Base-by-base conservation (phyloP, 352 stramenopile species). In the Globisporangium cylindrosporum region DNA sequence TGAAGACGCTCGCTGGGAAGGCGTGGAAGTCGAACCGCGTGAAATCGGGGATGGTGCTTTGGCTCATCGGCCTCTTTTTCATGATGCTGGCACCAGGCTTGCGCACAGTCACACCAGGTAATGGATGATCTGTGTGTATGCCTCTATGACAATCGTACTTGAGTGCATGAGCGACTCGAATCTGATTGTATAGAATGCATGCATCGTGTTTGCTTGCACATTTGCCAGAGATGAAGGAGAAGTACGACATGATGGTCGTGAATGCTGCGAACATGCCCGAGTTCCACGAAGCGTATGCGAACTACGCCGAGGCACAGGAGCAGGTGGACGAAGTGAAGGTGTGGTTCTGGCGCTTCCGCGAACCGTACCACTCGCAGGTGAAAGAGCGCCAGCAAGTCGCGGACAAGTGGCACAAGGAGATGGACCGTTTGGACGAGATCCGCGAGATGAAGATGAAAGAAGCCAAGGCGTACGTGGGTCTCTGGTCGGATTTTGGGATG, bases 331-430 rank as follows among this genome's bases (percentile, higher is more conserved):
- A 92, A 48, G 84, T 82, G 46, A 93, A 93, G 67, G 88, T 94
- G 20, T 96, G 86, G 86, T 94, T 96, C 73, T 94, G 86, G 86
- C 84, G 86, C 9, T 88, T 93, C 65, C 84, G 88, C 18, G 86
- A 93, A 66, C 86, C 87, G n/a, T 89, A 89, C 74, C 80, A 75
- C 56, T 72, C 71, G 25, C 61, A 84, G 34, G 85, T 94, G 53
- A 64, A 78, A 46, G 69, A 88, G 56, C 84, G 81, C 0, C 84
- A 94, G 65, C 64, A 65, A 7, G 62, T 81, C 8, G 86, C 82
- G 1, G 77, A 92, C 76, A 83, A 82, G 66, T 90, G 81, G 76
- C 79, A 82, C 38, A 65, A 64, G 14, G 77, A 91, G 41, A 60
- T 96, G 22, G 80, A 89, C 5, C 70, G 70, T 18, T 67, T 89